Evolutionary conservation across 1,139 yeast species (phyloP).

Genomic region (Debaryomyces nepalensis): DNA sequence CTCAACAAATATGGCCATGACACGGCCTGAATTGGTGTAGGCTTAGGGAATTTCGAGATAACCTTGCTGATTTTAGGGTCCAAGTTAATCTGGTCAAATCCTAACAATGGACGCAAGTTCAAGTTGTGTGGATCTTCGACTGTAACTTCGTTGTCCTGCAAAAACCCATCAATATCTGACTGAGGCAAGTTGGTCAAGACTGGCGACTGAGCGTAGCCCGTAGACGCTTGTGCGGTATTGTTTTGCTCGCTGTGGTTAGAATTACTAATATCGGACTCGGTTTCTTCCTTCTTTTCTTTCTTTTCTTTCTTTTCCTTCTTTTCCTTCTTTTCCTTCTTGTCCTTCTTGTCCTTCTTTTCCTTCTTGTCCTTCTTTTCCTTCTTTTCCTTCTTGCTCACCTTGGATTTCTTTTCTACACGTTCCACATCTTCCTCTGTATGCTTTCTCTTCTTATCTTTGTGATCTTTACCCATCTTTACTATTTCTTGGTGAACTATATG

Average conservation of each 20-base stretch:
- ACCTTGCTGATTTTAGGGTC: constrained; percentile 58
- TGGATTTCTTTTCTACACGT: constrained; percentile 28
- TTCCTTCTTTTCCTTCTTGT: constrained; percentile 50
- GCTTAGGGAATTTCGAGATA: constrained; percentile 75
- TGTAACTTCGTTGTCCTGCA: constrained; percentile 73
- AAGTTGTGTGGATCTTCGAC: constrained; percentile 69
- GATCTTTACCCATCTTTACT: constrained; percentile 36
- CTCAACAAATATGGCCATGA: constrained; percentile 92
- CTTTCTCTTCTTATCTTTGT: constrained; percentile 52
- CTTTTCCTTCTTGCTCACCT: constrained; percentile 43
- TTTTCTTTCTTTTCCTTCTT: constrained; percentile 53
- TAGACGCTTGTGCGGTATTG: constrained; percentile 27
- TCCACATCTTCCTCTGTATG: constrained; percentile 32
- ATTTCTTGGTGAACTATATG: constrained; percentile 16
- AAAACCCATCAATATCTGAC: constrained; percentile 63
- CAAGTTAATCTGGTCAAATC: constrained; percentile 66
- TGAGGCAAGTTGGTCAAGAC: constrained; percentile 44
- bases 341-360: constrained; percentile 41
- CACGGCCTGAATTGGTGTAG: constrained; percentile 96
- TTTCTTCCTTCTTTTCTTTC: constrained; percentile 44
- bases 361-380: constrained; percentile 33
- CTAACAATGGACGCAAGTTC: constrained; percentile 67
- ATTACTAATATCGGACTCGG: constrained; percentile 51
- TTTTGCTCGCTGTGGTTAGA: constrained; percentile 53
- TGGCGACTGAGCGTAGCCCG: constrained; percentile 36